phyloP scores from a whole-genome alignment of 1,139 yeast genomes.

The Saccharomyces uvarum region DNA sequence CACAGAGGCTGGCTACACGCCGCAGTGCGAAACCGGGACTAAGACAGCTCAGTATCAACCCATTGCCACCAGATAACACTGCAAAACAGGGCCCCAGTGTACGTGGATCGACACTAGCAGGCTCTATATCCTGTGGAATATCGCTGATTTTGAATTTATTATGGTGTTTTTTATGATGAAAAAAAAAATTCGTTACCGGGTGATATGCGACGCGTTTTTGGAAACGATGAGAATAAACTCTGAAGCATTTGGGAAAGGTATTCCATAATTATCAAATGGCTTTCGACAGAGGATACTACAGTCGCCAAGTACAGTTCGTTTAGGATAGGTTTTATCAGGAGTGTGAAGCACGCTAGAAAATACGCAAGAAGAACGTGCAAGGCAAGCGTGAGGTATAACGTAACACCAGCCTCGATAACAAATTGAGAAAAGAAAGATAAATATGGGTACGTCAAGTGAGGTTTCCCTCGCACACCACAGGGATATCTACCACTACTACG shows the following conservation, averaged over 20 bases:
- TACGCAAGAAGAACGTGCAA: background rate
- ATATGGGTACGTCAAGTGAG: background rate
- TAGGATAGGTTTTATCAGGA: background rate
- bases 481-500: conserved; percentile 16
- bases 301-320: background rate
- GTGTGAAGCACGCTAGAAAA: background rate
- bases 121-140: background rate
- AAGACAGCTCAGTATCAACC: background rate
- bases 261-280: background rate
- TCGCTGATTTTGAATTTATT: background rate
- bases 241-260: background rate
- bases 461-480: conserved; percentile 7
- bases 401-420: background rate
- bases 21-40: background rate
- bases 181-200: background rate
- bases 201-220: background rate
- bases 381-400: background rate
- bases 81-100: background rate
- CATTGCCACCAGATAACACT: background rate
- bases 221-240: background rate
- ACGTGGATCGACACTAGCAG: background rate
- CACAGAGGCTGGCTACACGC: background rate
- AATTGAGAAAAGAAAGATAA: background rate
- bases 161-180: background rate
- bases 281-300: background rate